Percentiles rank a stretch among this genome's conserved stretches.
Evolutionary conservation across 2,329 filamentous ascomycete species (phyloP).

Genomic region (Pyrenochaeta sp.): DNA sequence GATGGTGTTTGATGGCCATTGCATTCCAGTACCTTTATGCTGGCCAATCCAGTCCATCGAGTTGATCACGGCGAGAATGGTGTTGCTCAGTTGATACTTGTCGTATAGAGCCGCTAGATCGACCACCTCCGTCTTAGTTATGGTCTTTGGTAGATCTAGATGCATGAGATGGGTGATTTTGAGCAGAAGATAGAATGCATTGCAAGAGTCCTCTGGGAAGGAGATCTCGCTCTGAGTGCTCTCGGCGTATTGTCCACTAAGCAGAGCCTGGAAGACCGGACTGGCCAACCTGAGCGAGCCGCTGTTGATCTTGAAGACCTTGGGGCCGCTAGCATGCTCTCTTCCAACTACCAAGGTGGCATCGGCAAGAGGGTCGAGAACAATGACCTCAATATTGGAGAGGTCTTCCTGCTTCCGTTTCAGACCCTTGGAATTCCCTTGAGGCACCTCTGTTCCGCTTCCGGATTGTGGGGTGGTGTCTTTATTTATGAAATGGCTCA

Average conservation of each 20-base stretch:
- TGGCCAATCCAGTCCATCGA: not conserved
- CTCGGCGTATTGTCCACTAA: conserved; percentile 10
- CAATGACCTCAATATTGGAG: not conserved
- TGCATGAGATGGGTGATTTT: conserved; percentile 8
- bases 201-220: conserved; percentile 9
- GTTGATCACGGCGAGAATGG: not conserved
- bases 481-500: no score
- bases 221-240: conserved; percentile 3
- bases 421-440: no score
- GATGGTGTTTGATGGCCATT: not conserved
- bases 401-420: not conserved
- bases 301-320: conserved; percentile 7
- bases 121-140: not conserved
- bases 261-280: conserved; percentile 11
- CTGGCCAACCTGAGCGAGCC: conserved; percentile 9
- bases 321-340: not conserved
- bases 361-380: not conserved
- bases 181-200: conserved; percentile 1
- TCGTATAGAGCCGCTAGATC: not conserved
- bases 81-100: not conserved
- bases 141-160: not conserved
- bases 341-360: conserved; percentile 13
- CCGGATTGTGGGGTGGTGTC: no score
- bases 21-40: not conserved
- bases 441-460: no score